A percentile compares a stretch with the other conserved stretches of the same genome.
Evolutionary conservation across 305 asterid genomes (phyloP).

Genomic region (Andrographis paniculata): DNA sequence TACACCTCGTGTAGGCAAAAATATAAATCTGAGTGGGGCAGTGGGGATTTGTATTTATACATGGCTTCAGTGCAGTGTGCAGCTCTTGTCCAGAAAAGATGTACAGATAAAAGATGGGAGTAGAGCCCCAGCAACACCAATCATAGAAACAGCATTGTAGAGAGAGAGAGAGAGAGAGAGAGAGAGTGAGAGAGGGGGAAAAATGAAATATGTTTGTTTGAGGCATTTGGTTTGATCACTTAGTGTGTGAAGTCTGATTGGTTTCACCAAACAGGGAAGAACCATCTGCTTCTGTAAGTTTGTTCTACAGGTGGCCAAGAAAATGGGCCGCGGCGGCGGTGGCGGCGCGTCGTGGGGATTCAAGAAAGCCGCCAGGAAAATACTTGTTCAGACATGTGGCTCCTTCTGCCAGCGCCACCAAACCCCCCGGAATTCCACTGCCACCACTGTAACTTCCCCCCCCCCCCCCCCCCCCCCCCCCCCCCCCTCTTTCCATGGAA

Average conservation of each 20-base stretch:
- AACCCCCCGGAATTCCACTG: conserved; percentile 25
- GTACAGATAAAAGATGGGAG: conserved; percentile 16
- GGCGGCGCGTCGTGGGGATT: conserved; percentile 45
- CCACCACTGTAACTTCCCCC: conserved; percentile 28
- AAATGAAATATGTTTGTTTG: conserved; percentile 9
- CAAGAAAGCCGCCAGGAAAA: conserved; percentile 63
- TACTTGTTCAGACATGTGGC: conserved; percentile 60
- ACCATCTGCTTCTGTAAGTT: too few species aligned
- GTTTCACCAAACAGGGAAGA: neutral
- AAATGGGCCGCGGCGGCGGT: conserved; percentile 39
- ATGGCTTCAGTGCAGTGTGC: neutral
- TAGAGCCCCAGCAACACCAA: conserved; percentile 25
- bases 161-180: conserved; percentile 8
- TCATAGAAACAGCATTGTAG: conserved; percentile 11
- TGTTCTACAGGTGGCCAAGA: too few species aligned
- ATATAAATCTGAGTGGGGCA: conserved; percentile 2
- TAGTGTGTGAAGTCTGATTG: conserved; percentile 18
- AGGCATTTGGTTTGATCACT: conserved; percentile 14
- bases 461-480: conserved; percentile 11
- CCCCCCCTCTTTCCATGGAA: neutral
- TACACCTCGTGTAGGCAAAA: neutral
- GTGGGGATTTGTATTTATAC: conserved; percentile 18
- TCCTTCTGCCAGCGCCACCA: conserved; percentile 38
- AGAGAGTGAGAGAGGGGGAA: conserved; percentile 10
- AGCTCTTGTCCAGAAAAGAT: conserved; percentile 21